Percentiles rank a stretch among this genome's conserved stretches.
These are phyloP conservation scores for Podaxis pistillaris DNA, from an alignment of 768 basidiomycete species.

Conservation along the genomic window DNA sequence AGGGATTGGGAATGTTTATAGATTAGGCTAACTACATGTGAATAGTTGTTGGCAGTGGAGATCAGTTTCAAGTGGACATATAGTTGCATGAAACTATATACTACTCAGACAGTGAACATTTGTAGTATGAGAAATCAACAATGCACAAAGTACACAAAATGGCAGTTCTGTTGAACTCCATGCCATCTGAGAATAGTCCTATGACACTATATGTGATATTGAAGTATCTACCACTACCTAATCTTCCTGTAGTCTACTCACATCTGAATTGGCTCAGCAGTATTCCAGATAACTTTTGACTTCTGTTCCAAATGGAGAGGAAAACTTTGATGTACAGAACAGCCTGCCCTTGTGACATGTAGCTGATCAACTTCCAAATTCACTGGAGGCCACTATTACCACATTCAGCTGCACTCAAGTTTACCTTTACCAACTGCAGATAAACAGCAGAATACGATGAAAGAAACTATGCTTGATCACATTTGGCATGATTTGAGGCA, in stretches of 20 bases:
- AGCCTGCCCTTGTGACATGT: conserved; percentile 27
- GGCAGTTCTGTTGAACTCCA: no score
- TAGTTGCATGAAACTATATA: no score
- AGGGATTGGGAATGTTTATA: no score
- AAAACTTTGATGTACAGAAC: conserved; percentile 27
- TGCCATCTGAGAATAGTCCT: no score
- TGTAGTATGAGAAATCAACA: no score
- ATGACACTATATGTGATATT: no score
- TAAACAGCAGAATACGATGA: conserved; percentile 29
- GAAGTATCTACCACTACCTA: no score
- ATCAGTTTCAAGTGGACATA: no score
- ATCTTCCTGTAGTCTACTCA: not conserved
- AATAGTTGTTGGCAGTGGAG: no score
- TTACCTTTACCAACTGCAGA: conserved; percentile 23
- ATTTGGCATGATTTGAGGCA: conserved; percentile 30
- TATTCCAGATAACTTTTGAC: not conserved
- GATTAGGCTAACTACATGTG: no score
- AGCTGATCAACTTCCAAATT: conserved; percentile 29
- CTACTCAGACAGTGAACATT: no score
- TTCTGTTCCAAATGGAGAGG: conserved; percentile 21
- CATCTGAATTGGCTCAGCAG: not conserved
- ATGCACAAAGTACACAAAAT: no score
- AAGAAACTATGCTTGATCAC: conserved; percentile 28
- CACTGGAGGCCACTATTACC: conserved; percentile 26
- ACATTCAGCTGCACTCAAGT: conserved; percentile 32